Evolutionary conservation across 1,284 basidiomycete genomes (phyloP).

Genomic region (Mycena sp.): DNA sequence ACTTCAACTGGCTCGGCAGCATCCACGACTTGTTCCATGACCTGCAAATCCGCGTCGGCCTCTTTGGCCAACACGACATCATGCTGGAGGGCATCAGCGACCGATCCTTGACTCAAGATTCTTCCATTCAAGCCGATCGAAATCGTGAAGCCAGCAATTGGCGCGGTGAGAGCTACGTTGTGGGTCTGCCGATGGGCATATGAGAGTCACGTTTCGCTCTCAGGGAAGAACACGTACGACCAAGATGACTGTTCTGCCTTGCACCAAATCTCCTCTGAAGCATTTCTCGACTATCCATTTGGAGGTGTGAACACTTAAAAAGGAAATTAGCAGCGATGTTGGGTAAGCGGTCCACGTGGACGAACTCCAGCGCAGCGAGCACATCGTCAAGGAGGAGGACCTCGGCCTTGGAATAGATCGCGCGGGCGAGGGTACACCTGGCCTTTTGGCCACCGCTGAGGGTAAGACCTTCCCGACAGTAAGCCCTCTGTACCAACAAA

Average conservation of each 20-base stretch:
- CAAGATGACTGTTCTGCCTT: constrained; percentile 57
- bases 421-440: constrained; percentile 67
- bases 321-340: not conserved
- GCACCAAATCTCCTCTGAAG: constrained; percentile 67
- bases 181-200: constrained; percentile 54
- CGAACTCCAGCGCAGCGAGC: constrained; percentile 49
- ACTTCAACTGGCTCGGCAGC: constrained; percentile 22
- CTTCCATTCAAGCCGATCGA: constrained; percentile 58
- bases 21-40: constrained; percentile 49
- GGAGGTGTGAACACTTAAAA: constrained; percentile 27
- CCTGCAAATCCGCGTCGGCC: constrained; percentile 45
- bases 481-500: not conserved
- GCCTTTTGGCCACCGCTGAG: constrained; percentile 77
- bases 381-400: constrained; percentile 66
- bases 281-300: constrained; percentile 71
- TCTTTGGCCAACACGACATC: constrained; percentile 36
- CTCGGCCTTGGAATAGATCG: constrained; percentile 63
- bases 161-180: constrained; percentile 63
- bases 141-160: constrained; percentile 65
- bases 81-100: constrained; percentile 29
- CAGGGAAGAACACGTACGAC: constrained; percentile 59
- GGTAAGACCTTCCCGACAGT: constrained; percentile 36
- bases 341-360: too few species aligned
- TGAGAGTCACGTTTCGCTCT: constrained; percentile 3
- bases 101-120: constrained; percentile 49